phyloP scores from a whole-genome alignment of 768 basidiomycete genomes.

The Amanita rubescens region DNA sequence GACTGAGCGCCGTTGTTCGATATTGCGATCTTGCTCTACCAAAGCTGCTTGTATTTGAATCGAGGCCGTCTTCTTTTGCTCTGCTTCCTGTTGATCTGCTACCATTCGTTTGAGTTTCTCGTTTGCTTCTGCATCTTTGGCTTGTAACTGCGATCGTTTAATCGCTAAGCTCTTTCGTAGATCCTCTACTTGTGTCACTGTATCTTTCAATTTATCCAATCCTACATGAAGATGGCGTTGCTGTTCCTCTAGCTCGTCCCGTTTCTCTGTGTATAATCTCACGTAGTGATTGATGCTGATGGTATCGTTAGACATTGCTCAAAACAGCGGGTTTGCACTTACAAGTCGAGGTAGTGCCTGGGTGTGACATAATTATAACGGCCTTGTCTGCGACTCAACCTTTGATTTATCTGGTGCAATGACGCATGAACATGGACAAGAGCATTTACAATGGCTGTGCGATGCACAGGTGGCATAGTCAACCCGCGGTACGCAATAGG shows the following conservation, averaged over 20 bases:
- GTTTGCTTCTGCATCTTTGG: conserved; percentile 93
- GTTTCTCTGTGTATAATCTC: conserved; percentile 89
- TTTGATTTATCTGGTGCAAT: conserved; percentile 81
- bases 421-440: conserved; percentile 89
- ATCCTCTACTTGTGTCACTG: conserved; percentile 95
- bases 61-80: conserved; percentile 95
- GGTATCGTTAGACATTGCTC: conserved; percentile 6
- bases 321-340: conserved; percentile 29
- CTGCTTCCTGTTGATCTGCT: conserved; percentile 96
- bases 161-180: conserved; percentile 90
- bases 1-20: conserved; percentile 79
- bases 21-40: conserved; percentile 84
- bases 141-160: conserved; percentile 87
- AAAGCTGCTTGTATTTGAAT: conserved; percentile 93
- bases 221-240: conserved; percentile 98
- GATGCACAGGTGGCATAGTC: conserved; percentile 80
- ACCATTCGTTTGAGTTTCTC: conserved; percentile 98
- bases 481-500: conserved; percentile 84
- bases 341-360: conserved; percentile 98
- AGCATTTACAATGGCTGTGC: conserved; percentile 88
- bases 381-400: conserved; percentile 88
- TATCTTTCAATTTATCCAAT: conserved; percentile 91
- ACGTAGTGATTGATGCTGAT: conserved; percentile 95
- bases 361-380: conserved; percentile 96
- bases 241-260: conserved; percentile 96